These are phyloP conservation scores for Diaporthe sp. DNA, from an alignment of 2,329 filamentous ascomycete genomes.

Conservation along the genomic window DNA sequence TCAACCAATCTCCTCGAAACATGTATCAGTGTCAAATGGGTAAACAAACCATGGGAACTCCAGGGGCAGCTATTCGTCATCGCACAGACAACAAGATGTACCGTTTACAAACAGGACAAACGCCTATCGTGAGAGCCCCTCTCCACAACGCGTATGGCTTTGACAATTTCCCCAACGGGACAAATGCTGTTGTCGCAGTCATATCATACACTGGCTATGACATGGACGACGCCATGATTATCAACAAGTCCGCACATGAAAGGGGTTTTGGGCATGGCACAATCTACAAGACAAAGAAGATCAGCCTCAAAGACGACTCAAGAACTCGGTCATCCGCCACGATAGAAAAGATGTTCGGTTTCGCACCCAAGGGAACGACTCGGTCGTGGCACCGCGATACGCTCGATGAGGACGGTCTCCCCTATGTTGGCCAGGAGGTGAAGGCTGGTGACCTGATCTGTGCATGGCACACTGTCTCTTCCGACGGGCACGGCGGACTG, in stretches of 20 bases:
- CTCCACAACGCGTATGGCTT: constrained; percentile 96
- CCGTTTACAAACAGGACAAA: constrained; percentile 94
- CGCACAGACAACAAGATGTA: constrained; percentile 99
- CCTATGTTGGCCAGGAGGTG: constrained; percentile 83
- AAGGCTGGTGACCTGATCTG: constrained; percentile 87
- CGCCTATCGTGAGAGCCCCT: constrained; percentile 90
- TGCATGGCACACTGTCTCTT: constrained; percentile 89
- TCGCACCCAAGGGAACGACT: constrained; percentile 82
- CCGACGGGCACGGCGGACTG: constrained; percentile 82
- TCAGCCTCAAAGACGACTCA: constrained; percentile 85
- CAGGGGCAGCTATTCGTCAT: constrained; percentile 85
- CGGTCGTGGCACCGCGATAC: constrained; percentile 78
- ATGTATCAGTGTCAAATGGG: constrained; percentile 99
- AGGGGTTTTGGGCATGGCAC: constrained; percentile 95
- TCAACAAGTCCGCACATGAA: constrained; percentile 97
- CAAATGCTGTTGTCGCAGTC: constrained; percentile 95
- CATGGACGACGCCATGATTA: constrained; percentile 99
- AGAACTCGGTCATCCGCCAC: constrained; percentile 76
- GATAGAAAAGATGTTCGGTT: constrained; percentile 89
- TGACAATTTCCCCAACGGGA: constrained; percentile 98
- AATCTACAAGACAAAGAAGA: constrained; percentile 97
- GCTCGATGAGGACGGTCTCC: constrained; percentile 90
- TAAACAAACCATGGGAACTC: constrained; percentile 99
- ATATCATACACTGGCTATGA: constrained; percentile 99
- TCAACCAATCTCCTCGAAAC: constrained; percentile 98